phyloP scores from a whole-genome alignment of 2,329 filamentous ascomycete genomes.

The Aspergillus phoenicis region DNA sequence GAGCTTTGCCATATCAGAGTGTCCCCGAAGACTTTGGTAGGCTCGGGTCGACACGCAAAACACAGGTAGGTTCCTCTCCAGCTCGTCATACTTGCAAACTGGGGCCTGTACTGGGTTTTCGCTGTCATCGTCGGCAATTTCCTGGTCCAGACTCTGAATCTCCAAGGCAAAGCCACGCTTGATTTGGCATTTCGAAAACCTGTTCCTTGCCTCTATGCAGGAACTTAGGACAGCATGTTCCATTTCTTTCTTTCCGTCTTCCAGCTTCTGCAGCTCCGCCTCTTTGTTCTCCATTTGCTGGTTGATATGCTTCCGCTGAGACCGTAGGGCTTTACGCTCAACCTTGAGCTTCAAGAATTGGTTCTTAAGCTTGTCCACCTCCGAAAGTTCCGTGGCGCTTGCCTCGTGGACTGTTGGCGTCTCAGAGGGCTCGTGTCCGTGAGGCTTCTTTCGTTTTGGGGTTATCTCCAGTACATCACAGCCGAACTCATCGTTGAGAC shows the following conservation, averaged over 20 bases:
- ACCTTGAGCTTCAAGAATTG: background rate
- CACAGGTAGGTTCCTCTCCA: conserved; percentile 60
- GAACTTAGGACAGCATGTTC: conserved; percentile 34
- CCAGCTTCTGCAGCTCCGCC: conserved; percentile 44
- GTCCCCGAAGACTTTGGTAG: conserved; percentile 64
- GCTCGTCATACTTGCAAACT: conserved; percentile 56
- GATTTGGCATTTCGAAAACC: conserved; percentile 10
- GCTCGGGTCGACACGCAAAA: conserved; percentile 66
- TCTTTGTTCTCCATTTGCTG: conserved; percentile 23
- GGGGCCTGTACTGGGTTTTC: conserved; percentile 52
- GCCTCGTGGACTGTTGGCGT: too few species aligned
- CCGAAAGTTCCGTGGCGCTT: background rate
- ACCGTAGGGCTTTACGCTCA: background rate
- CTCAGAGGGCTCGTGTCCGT: too few species aligned
- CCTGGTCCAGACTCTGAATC: conserved; percentile 6
- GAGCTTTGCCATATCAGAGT: conserved; percentile 55
- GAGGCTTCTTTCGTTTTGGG: background rate
- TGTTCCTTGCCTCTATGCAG: conserved; percentile 15
- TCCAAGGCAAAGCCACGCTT: conserved; percentile 9
- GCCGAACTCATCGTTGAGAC: background rate
- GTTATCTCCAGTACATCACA: background rate
- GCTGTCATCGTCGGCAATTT: background rate
- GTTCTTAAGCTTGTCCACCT: background rate
- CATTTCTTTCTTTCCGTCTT: background rate
- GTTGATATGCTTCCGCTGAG: background rate